Base-by-base conservation (phyloP, 495 filamentous ascomycete genomes). In the Cudoniella acicularis region DNA sequence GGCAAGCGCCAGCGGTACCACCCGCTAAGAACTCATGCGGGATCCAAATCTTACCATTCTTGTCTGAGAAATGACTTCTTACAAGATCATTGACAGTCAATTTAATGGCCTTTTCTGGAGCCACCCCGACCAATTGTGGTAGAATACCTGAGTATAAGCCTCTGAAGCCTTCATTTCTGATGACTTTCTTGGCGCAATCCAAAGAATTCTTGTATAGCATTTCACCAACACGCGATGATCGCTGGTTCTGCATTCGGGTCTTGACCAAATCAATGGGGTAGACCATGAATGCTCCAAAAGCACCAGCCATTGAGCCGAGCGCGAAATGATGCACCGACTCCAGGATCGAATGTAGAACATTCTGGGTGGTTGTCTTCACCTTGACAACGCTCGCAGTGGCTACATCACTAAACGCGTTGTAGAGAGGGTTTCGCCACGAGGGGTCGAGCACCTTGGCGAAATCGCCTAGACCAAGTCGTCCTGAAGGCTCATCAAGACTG, bases 251-350 rank as follows among this genome's bases (percentile, higher is more conserved):
- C 92, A 98, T 92, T 30, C 94, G 85, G 9, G 94, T 98, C 83
- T 98, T 98, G 61, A 98, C 94, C 47, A 98, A 77, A 74, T 98
- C 94, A 71, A 98, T 98, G 23, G 94, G 94, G 72, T 98, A 98
- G 42, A 98, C 94, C 87, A 98, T 95, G 71, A 98, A 97, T 13
- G 94, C 94, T 67, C 94, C 94, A 66, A 98, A 98, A 20, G 94
- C 94, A 70, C 94, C 94, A 10, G 95, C 94, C 61, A 94, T 64
- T 72, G 88, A 89, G 40, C 94, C 94, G 1, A 98, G 82, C 0
- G 78, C 83, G 65, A 98, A 98, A 72, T 92, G 91, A 68, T 96
- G 93, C 2, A 79, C 88, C 1, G 91, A 95, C 67, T 94, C 90
- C 8, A 90, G 69, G 18, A 87, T 71, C 55, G 79, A 75, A 52